Evolutionary conservation across 768 basidiomycete species (phyloP), one percentile per base, ranked within the genome.

Genomic region (Leccinum obscurum): DNA sequence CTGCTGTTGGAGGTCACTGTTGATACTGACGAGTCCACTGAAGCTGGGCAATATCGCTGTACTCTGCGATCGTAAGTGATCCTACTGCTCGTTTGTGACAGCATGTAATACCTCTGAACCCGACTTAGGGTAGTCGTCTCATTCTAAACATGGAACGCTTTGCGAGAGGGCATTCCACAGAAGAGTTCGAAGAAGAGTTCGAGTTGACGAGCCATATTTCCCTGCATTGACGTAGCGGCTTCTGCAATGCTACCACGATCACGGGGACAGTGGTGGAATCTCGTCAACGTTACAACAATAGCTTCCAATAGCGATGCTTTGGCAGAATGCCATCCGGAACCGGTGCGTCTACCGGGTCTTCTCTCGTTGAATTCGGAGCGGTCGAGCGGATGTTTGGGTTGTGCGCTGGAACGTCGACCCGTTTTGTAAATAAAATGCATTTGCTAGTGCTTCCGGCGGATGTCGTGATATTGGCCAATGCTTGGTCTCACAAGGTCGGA

Each of bases 351-450:
- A n/a, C 41, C 44, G 11, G n/a, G 44, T 24, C 13, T n/a, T 48
- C 46, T 7, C 13, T 20, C 14, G 20, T 30, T 24, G 26, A 15
- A 3, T 49, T 49, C 14, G 48, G 14, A 48, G 46, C 46, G 22
- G 26, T 15, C 24, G 13, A 22, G 24, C 0, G 48, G 48, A 11
- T 41, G 17, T 41, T 41, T 11, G 11, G 20, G 46, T 46, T 46
- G 20, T 14, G 22, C 13, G 13, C 24, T 24, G 48, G 7, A 48
- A 26, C 14, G 48, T 14, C 6, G 20, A 46, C 9, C 11, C 44
- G 17, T n/a, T 41, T 9, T 41, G 41, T 41, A n/a, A 41, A 41
- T 41, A 22, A 93, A 87, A 74, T 97, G 98, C 75, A 96, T 93
- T 80, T 88, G 95, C 94, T 64, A 98, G 41, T 41, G 41, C 44